These are phyloP conservation scores for Pseudocercospora ulei DNA, from an alignment of 2,329 filamentous ascomycete species.

Conservation along the genomic window DNA sequence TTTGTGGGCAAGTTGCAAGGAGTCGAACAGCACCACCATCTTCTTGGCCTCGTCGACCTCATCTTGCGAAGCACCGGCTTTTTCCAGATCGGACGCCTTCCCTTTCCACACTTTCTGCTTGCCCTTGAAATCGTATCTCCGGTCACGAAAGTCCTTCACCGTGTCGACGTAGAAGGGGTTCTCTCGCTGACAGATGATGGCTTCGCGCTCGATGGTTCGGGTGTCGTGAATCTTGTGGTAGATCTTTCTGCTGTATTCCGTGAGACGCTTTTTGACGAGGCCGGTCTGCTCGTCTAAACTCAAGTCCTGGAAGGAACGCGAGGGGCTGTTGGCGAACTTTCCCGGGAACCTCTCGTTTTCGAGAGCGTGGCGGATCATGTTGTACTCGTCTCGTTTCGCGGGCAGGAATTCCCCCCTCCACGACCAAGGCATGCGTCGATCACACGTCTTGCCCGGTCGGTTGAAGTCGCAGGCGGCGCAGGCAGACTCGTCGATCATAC, in stretches of 20 bases:
- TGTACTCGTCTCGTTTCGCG: slow-evolving; percentile 94
- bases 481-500: slow-evolving; percentile 95
- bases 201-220: slow-evolving; percentile 83
- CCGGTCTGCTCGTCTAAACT: slow-evolving; percentile 69
- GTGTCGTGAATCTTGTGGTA: slow-evolving; percentile 98
- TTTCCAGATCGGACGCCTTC: slow-evolving; percentile 79
- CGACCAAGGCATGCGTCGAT: slow-evolving; percentile 86
- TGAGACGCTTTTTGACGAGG: slow-evolving; percentile 74
- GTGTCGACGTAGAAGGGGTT: slow-evolving; percentile 98
- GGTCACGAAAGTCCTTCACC: slow-evolving; percentile 89
- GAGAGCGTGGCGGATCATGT: slow-evolving; percentile 89
- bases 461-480: slow-evolving; percentile 99
- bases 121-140: slow-evolving; percentile 96
- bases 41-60: slow-evolving; percentile 95
- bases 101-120: slow-evolving; percentile 98
- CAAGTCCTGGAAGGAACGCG: slow-evolving; percentile 70
- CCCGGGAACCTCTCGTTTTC: slow-evolving; percentile 90
- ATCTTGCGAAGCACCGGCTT: slow-evolving; percentile 60
- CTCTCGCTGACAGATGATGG: slow-evolving; percentile 95
- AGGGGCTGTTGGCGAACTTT: slow-evolving; percentile 59
- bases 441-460: slow-evolving; percentile 90
- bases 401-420: slow-evolving; percentile 97
- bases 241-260: slow-evolving; percentile 93
- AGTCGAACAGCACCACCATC: slow-evolving; percentile 96
- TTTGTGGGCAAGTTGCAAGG: slow-evolving; percentile 91